Percentiles rank a stretch among this genome's conserved stretches.
Conservation (phyloP, 2,329 filamentous ascomycete genomes). For the Clonostachys rhizophaga region DNA sequence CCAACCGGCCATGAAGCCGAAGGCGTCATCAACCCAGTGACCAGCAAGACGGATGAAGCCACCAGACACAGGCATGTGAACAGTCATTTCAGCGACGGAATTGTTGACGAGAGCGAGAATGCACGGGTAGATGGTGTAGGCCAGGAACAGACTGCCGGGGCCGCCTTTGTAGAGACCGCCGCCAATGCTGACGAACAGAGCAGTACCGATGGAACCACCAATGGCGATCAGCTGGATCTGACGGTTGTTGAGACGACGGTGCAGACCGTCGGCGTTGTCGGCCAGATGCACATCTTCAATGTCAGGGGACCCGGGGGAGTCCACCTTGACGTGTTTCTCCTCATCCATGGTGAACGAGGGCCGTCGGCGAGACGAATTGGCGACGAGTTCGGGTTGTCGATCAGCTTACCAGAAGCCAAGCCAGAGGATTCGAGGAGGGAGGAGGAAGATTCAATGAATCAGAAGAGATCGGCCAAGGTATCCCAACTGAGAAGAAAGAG, state of each 20-base stretch:
- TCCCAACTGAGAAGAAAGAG: too few species aligned
- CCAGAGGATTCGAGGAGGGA: too few species aligned
- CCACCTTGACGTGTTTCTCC: background rate
- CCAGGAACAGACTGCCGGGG: slow-evolving; percentile 24
- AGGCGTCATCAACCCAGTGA: slow-evolving; percentile 40
- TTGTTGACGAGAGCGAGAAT: slow-evolving; percentile 18
- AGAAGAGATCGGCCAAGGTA: too few species aligned
- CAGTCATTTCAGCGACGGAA: slow-evolving; percentile 39
- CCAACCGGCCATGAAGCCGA: slow-evolving; percentile 38
- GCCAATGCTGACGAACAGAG: slow-evolving; percentile 19
- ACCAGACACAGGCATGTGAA: slow-evolving; percentile 38
- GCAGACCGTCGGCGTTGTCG: background rate
- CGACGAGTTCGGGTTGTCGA: too few species aligned
- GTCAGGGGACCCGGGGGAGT: background rate
- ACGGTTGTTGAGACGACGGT: background rate
- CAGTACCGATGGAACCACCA: slow-evolving; percentile 45
- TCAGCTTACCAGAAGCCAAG: too few species aligned
- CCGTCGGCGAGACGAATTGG: too few species aligned
- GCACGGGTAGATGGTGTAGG: slow-evolving; percentile 13
- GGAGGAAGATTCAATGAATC: too few species aligned
- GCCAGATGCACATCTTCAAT: slow-evolving; percentile 6
- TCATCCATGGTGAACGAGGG: too few species aligned
- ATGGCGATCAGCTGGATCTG: slow-evolving; percentile 48
- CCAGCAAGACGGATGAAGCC: slow-evolving; percentile 39
- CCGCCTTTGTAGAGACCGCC: slow-evolving; percentile 22